These are phyloP conservation scores for Sanghuangporus baumii DNA, from an alignment of 1,284 basidiomycete genomes.

Conservation along the genomic window DNA sequence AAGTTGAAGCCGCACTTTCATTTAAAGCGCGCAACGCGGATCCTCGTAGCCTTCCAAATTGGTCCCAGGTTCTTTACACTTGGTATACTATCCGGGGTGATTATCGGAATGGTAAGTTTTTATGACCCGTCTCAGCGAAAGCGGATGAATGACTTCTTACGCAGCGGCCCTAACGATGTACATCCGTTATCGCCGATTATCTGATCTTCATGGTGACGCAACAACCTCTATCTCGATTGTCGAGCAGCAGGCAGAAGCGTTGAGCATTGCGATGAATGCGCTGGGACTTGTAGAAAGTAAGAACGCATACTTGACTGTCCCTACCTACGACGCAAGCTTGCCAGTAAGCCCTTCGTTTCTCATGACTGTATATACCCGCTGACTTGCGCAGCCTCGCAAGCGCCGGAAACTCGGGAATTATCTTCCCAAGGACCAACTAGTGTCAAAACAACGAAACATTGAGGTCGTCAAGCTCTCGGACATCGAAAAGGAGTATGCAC, in stretches of 20 bases:
- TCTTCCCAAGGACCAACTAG: constrained; percentile 73
- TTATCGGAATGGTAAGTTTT: constrained; percentile 74
- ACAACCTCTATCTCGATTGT: constrained; percentile 53
- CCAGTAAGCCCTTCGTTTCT: constrained; percentile 33
- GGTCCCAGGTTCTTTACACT: constrained; percentile 91
- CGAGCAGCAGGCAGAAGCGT: constrained; percentile 76
- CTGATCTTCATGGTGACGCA: constrained; percentile 46
- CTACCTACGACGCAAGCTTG: constrained; percentile 36
- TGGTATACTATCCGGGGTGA: constrained; percentile 87
- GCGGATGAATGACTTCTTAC: constrained; percentile 18
- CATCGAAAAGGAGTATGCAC: constrained; percentile 80
- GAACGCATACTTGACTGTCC: constrained; percentile 80
- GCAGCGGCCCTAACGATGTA: constrained; percentile 91
- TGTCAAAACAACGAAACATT: constrained; percentile 53
- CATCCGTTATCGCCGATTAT: constrained; percentile 80
- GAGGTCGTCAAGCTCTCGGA: constrained; percentile 81
- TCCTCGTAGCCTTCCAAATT: constrained; percentile 80
- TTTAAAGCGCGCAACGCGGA: constrained; percentile 96
- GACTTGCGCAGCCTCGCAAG: constrained; percentile 43
- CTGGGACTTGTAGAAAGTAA: constrained; percentile 77
- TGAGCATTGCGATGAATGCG: constrained; percentile 86
- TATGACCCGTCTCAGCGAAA: constrained; percentile 3
- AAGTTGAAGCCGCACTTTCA: constrained; percentile 84
- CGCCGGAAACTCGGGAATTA: constrained; percentile 66
- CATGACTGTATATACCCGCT: constrained; percentile 21